These are phyloP conservation scores for Kentomonas sorsogonicus DNA, from an alignment of 208 protist genomes.

Conservation along the genomic window DNA sequence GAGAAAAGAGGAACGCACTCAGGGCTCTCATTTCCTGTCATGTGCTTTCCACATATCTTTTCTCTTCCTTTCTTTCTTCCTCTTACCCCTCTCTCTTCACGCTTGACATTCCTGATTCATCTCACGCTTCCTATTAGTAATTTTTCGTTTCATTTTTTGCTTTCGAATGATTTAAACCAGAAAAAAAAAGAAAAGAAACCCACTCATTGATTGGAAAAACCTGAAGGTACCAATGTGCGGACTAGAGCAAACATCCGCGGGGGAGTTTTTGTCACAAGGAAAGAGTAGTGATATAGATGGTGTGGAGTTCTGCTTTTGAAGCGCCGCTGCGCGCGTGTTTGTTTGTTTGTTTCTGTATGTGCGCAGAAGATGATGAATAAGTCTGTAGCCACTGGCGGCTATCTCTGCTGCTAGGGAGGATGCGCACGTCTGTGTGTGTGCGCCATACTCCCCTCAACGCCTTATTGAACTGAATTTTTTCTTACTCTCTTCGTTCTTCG, in stretches of 20 bases:
- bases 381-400: not conserved
- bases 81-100: not conserved
- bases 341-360: conserved; percentile 5
- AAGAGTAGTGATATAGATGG: no score
- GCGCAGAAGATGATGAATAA: not conserved
- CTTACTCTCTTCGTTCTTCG: conserved; percentile 15
- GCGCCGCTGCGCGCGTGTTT: not conserved
- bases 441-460: no score
- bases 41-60: conserved; percentile 7
- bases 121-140: not conserved
- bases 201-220: no score
- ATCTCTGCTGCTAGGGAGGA: no score
- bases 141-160: conserved; percentile 9
- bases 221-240: no score
- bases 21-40: not conserved
- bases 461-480: not conserved
- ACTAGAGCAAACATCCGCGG: no score
- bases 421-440: no score
- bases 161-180: no score
- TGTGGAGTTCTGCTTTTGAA: no score
- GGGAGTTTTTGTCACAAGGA: no score
- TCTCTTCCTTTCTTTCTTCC: conserved; percentile 2
- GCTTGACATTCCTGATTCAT: not conserved
- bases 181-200: no score
- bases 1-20: not conserved